Evolutionary conservation across 768 basidiomycete genomes (phyloP), one percentile per base, ranked within the genome.

Genomic region (Rhodotorula sphaerocarpa): DNA sequence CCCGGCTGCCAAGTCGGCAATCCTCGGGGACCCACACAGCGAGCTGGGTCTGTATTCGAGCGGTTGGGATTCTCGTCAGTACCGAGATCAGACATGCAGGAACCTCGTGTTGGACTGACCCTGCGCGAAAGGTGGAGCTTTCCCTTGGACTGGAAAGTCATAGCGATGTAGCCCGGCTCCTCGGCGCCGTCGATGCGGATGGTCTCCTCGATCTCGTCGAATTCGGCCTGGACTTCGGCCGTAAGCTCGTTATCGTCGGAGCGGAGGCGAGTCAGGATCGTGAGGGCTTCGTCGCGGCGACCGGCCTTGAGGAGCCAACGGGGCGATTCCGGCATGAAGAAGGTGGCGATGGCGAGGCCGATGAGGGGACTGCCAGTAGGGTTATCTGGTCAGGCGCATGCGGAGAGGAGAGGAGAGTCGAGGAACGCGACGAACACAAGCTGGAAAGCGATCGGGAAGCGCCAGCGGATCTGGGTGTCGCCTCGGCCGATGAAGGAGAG

Each of bases 251-350:
- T 41, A 10, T 54, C 41, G 9, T 43, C 28, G 27, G 55, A 34
- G 11, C 55, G 55, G 9, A 56, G 43, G n/a, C 55, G 55, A 4
- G 28, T 43, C 44, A 56, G 55, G 33, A 56, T 16, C 3, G 30
- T n/a, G 31, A 33, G 44, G 2, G 55, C 30, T 15, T 56, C 55
- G 18, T 56, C 55, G 25, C 33, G 44, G 33, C 23, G 45, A 20
- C 70, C 71, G 27, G 59, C 45, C n/a, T 66, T 64, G 20, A 69
- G 63, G 42, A 73, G 66, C 71, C 71, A 73, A 47, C 72, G 70
- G 18, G 72, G 72, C 15, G 67, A 70, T 52, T 73, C 71, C 43
- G 70, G 70, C 48, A 69, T 59, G 53, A 70, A 63, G n/a, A 42
- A 61, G 25, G 61, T 51, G 23, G 44, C 27, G 42, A 45, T 33